Evolutionary conservation across 73 alveolate genomes (phyloP).

Genomic region (Uronychia setigera): DNA sequence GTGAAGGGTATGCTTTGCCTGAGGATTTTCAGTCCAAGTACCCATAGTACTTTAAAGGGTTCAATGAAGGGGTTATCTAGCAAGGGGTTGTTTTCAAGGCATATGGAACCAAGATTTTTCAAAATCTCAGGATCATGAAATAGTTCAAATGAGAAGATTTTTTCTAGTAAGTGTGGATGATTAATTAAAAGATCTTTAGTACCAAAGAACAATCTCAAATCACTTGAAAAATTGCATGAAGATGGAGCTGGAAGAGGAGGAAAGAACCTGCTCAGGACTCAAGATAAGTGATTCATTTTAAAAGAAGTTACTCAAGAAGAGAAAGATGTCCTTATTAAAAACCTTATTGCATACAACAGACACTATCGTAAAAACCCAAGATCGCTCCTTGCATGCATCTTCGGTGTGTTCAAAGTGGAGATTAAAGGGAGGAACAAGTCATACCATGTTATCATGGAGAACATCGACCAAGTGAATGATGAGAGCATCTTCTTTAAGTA

Average conservation of each 20-base stretch:
- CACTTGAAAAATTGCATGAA: neutral
- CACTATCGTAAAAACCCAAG: neutral
- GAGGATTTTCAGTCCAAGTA: neutral
- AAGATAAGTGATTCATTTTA: conserved; percentile 6
- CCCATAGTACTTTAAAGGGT: neutral
- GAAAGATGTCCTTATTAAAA: neutral
- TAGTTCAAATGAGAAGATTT: neutral
- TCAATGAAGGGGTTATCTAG: neutral
- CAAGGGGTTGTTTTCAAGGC: neutral
- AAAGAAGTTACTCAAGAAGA: conserved; percentile 14
- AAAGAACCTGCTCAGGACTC: neutral
- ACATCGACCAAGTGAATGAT: neutral
- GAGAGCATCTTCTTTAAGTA: neutral
- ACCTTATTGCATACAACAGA: neutral
- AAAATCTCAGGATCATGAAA: neutral
- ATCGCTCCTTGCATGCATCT: conserved; percentile 10
- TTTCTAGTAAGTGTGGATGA: neutral
- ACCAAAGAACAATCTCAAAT: conserved; percentile 2
- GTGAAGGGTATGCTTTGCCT: neutral
- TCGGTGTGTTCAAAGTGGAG: neutral
- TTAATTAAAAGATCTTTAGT: neutral
- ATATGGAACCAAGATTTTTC: neutral
- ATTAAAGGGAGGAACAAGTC: conserved; percentile 6
- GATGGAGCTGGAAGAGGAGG: conserved; percentile 7
- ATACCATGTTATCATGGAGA: conserved; percentile 10